Evolutionary conservation across 768 basidiomycete genomes (phyloP).

Genomic region (Lactifluus subvellereus): DNA sequence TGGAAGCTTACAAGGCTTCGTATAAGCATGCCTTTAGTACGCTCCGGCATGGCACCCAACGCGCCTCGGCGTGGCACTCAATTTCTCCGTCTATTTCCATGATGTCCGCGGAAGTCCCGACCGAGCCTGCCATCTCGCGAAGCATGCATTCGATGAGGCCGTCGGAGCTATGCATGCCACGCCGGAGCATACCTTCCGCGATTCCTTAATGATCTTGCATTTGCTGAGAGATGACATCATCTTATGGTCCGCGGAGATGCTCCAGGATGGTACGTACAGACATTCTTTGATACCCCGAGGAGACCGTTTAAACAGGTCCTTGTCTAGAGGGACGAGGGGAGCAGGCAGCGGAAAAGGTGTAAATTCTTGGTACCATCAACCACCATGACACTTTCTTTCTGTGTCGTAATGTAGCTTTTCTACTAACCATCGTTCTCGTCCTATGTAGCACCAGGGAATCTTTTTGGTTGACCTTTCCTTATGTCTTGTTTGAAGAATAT

Average conservation of each 20-base stretch:
- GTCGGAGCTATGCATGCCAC: slow-evolving; percentile 40
- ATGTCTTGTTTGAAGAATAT: background rate
- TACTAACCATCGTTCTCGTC: background rate
- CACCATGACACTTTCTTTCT: background rate
- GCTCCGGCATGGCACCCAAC: slow-evolving; percentile 81
- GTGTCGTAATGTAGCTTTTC: slow-evolving; percentile 8
- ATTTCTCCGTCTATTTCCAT: slow-evolving; percentile 93
- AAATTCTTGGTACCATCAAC: background rate
- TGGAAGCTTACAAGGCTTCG: slow-evolving; percentile 80
- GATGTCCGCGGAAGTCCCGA: slow-evolving; percentile 82
- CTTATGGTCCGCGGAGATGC: slow-evolving; percentile 77
- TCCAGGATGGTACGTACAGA: slow-evolving; percentile 33
- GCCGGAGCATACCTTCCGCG: slow-evolving; percentile 52
- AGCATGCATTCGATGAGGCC: slow-evolving; percentile 90
- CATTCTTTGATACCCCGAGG: background rate
- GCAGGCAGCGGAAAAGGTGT: slow-evolving; percentile 3
- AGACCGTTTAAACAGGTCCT: background rate
- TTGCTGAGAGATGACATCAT: slow-evolving; percentile 80
- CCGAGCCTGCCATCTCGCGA: slow-evolving; percentile 81
- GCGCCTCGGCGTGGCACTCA: slow-evolving; percentile 79
- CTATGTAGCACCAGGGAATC: slow-evolving; percentile 14
- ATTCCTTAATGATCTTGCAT: slow-evolving; percentile 81
- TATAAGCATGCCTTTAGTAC: slow-evolving; percentile 76
- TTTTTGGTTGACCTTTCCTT: background rate
- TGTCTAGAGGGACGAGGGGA: slow-evolving; percentile 9